Evolutionary conservation across 192 early-diverging fungal genomes (phyloP), one percentile per base, ranked within the genome.

Genomic region (Mortierella hygrophila): DNA sequence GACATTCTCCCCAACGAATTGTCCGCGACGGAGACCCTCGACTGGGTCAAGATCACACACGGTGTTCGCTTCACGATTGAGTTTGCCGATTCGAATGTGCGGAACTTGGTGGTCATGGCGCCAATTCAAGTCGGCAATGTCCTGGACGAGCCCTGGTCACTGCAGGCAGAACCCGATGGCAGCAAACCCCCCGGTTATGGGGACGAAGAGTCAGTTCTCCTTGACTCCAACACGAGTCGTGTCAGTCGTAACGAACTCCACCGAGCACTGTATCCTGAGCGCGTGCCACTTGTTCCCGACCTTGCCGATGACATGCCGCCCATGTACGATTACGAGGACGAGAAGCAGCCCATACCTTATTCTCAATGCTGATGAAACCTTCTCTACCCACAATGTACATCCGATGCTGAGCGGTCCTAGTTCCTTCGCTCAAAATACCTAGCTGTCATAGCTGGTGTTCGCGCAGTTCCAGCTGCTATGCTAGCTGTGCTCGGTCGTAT

Each of bases 201-300:
- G 0, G 72, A 77, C 21, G 79, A 47, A 9, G 49, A 69, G 16
- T 74, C 78, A 4, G 74, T 68, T 0, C 76, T 86, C 1, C 47
- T 86, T 52, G 84, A 86, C 26, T 86, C 84, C 10, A 86, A 86
- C 54, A 86, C 84, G 18, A 78, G 70, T 23, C 75, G 84, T 23
- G 40, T 71, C 32, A 68, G 70, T 18, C 60, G 75, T 16, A 44
- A 80, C 4, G 54, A 77, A 40, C 57, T 86, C 3, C 55, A 54
- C 16, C 63, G 10, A 20, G 84, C 73, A 7, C 5, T 68, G 15
- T 86, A 86, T 52, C 84, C 84, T 5, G 84, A 86, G 44, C 74
- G 84, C 6, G 84, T 81, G 40, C 84, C 72, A 20, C 23, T 81
- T 23, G 84, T 81, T 6, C 79, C 84, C 4, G 84, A 78, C 35